Conservation (phyloP, 805 yeast species). For the Lipomyces mesembrius region DNA sequence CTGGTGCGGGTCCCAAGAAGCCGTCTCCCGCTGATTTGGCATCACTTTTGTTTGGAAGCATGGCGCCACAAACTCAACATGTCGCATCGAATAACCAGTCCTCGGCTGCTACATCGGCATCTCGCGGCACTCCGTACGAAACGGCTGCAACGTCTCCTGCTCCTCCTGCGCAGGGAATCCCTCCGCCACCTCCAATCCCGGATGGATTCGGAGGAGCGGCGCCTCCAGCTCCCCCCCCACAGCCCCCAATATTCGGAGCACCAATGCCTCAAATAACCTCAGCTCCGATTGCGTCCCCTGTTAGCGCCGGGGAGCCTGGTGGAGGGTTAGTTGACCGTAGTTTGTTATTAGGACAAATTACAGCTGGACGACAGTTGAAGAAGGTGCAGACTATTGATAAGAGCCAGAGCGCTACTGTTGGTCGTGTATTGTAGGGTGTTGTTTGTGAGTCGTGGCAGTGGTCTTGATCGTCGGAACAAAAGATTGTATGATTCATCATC, state of each 20-base stretch:
- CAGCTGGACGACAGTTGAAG: conserved; percentile 56
- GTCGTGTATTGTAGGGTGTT: conserved; percentile 29
- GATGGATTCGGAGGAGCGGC: conserved; percentile 48
- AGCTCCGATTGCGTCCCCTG: conserved; percentile 48
- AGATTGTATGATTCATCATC: neutral
- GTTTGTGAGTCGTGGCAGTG: neutral
- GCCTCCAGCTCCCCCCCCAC: conserved; percentile 48
- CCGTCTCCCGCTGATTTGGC: conserved; percentile 49
- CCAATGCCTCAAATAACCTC: conserved; percentile 46
- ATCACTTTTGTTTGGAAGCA: conserved; percentile 50
- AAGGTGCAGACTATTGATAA: conserved; percentile 49
- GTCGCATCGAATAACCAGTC: conserved; percentile 39
- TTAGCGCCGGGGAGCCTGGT: conserved; percentile 43
- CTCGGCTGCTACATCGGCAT: conserved; percentile 41
- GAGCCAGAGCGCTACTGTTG: conserved; percentile 40
- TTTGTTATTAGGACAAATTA: conserved; percentile 63
- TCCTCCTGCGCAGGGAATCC: conserved; percentile 27
- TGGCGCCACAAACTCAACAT: conserved; percentile 43
- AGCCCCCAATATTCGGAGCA: conserved; percentile 46
- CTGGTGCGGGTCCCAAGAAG: conserved; percentile 44
- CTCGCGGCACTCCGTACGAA: conserved; percentile 46
- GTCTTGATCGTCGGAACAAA: neutral
- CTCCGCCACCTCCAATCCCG: conserved; percentile 45
- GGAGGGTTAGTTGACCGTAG: conserved; percentile 49
- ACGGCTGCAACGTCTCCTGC: conserved; percentile 43